Evolutionary conservation across 805 yeast species (phyloP).

Genomic region (Suhomyces prunicola): DNA sequence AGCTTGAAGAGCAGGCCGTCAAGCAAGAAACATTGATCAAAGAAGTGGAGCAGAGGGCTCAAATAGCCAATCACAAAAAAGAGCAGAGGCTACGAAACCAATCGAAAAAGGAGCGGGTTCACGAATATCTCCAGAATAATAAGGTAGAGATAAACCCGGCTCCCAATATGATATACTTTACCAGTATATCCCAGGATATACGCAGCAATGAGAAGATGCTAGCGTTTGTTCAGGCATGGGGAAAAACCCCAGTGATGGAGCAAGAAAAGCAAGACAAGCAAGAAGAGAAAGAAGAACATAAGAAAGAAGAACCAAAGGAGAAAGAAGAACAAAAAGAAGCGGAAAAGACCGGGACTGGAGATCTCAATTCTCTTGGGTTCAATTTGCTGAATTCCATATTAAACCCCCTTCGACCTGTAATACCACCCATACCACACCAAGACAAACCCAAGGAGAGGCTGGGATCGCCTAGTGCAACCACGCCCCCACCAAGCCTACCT

Average conservation of each 20-base stretch:
- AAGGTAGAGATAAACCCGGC: constrained; percentile 12
- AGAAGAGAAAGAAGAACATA: not conserved
- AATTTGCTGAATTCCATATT: constrained; percentile 3
- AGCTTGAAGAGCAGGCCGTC: constrained; percentile 25
- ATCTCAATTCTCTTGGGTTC: constrained; percentile 7
- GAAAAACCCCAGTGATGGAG: constrained; percentile 14
- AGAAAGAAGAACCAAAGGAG: constrained; percentile 1
- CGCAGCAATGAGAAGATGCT: constrained; percentile 10
- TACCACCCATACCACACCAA: not conserved
- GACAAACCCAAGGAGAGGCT: not conserved
- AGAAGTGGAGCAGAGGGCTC: not conserved
- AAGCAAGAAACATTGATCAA: constrained; percentile 18
- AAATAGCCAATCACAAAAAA: constrained; percentile 2
- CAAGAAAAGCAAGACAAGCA: not conserved
- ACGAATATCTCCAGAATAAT: constrained; percentile 3
- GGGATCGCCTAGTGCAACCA: not conserved
- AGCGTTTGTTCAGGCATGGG: constrained; percentile 16
- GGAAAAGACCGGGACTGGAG: constrained; percentile 9
- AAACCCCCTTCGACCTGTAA: not conserved
- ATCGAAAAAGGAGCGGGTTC: constrained; percentile 1
- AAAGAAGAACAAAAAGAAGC: not conserved
- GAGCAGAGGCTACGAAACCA: not conserved
- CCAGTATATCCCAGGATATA: constrained; percentile 10
- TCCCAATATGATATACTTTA: constrained; percentile 15
- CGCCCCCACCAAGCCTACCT: not conserved